phyloP scores from a whole-genome alignment of 2,329 filamentous ascomycete genomes.

The Alternaria brassicae region DNA sequence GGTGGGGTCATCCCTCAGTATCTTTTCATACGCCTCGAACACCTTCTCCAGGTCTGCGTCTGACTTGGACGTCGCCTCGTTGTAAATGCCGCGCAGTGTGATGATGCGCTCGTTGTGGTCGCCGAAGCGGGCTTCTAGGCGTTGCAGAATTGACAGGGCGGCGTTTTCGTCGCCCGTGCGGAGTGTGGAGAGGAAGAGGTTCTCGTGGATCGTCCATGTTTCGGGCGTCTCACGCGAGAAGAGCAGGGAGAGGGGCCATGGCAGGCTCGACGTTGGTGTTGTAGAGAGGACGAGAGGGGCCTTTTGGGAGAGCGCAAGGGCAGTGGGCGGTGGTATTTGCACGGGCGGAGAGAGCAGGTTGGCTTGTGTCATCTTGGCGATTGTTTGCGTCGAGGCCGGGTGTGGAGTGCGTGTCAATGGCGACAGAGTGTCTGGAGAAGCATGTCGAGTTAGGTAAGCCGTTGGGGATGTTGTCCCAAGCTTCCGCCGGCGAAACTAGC shows the following conservation, averaged over 20 bases:
- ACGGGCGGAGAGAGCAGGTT: conserved; percentile 53
- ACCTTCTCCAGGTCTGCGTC: conserved; percentile 71
- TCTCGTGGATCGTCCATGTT: conserved; percentile 85
- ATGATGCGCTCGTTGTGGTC: conserved; percentile 83
- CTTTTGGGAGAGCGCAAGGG: conserved; percentile 58
- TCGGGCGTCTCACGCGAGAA: conserved; percentile 72
- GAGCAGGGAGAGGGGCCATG: conserved; percentile 61
- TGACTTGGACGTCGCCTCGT: conserved; percentile 79
- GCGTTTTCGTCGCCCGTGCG: conserved; percentile 82
- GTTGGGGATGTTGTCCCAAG: conserved; percentile 14
- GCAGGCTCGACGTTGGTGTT: conserved; percentile 52
- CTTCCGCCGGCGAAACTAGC: conserved; percentile 30
- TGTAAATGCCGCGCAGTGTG: conserved; percentile 80
- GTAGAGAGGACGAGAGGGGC: conserved; percentile 50
- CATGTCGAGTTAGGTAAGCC: conserved; percentile 16
- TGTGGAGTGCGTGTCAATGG: conserved; percentile 8
- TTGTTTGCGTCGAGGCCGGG: not conserved
- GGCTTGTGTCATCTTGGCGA: conserved; percentile 36
- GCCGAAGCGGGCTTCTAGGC: conserved; percentile 81
- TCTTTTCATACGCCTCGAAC: conserved; percentile 77
- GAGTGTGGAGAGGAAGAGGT: conserved; percentile 82
- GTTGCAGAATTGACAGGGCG: conserved; percentile 76
- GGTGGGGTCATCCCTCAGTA: conserved; percentile 74
- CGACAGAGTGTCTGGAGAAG: conserved; percentile 9
- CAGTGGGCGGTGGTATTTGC: conserved; percentile 47